phyloP scores from a whole-genome alignment of 2,329 filamentous ascomycete genomes.

The Cercospora sp. region DNA sequence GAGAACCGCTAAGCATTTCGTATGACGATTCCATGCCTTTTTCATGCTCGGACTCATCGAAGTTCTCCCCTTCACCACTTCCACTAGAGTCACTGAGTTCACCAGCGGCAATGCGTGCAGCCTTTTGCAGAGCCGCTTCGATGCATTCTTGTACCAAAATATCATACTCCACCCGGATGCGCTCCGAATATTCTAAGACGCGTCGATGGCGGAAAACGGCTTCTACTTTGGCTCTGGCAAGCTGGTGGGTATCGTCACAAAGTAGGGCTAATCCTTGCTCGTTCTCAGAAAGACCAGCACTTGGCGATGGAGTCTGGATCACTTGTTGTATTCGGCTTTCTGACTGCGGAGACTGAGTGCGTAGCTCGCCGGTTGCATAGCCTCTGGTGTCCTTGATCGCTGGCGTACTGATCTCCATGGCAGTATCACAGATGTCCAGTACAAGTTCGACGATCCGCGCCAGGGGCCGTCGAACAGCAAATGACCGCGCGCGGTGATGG shows the following conservation, averaged over 20 bases:
- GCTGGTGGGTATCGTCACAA: slow-evolving; percentile 85
- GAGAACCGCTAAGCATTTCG: slow-evolving; percentile 31
- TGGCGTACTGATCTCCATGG: slow-evolving; percentile 90
- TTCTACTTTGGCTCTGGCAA: slow-evolving; percentile 86
- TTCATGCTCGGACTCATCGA: slow-evolving; percentile 30
- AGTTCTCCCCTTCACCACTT: slow-evolving; percentile 30
- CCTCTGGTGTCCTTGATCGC: slow-evolving; percentile 81
- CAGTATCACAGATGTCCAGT: slow-evolving; percentile 92
- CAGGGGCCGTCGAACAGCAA: slow-evolving; percentile 85
- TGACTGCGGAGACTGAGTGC: slow-evolving; percentile 92
- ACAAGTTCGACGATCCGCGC: slow-evolving; percentile 93
- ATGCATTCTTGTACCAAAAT: slow-evolving; percentile 95
- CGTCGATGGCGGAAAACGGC: slow-evolving; percentile 86
- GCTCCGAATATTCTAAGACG: slow-evolving; percentile 93
- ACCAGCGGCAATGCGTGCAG: slow-evolving; percentile 81
- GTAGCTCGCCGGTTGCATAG: slow-evolving; percentile 70
- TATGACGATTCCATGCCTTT: slow-evolving; percentile 16
- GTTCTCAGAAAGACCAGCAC: slow-evolving; percentile 85
- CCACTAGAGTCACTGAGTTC: slow-evolving; percentile 73
- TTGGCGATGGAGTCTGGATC: slow-evolving; percentile 93
- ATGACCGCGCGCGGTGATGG: slow-evolving; percentile 81
- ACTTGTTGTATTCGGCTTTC: slow-evolving; percentile 94
- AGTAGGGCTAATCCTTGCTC: slow-evolving; percentile 85
- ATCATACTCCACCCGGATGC: slow-evolving; percentile 91
- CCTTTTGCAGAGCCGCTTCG: slow-evolving; percentile 85